These are phyloP conservation scores for Boeremia lycopersici DNA, from an alignment of 2,329 filamentous ascomycete genomes.

Conservation along the genomic window DNA sequence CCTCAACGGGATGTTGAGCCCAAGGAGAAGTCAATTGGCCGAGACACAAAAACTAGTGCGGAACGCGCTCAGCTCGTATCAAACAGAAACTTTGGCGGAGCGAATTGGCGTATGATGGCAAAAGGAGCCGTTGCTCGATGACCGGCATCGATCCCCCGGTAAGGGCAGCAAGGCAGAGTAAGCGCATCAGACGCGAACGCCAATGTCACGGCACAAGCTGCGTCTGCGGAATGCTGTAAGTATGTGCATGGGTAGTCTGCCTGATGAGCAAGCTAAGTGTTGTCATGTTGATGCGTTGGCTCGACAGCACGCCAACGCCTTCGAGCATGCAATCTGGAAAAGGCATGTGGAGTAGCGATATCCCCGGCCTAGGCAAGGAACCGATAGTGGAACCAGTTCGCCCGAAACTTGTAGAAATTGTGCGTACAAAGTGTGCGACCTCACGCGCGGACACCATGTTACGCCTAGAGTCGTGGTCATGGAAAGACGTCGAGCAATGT, in stretches of 20 bases:
- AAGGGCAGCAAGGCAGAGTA: conserved; percentile 47
- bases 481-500: conserved; percentile 33
- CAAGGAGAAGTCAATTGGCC: conserved; percentile 40
- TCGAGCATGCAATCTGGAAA: conserved; percentile 47
- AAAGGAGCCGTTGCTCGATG: conserved; percentile 34
- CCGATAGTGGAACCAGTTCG: conserved; percentile 28
- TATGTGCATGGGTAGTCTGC: conserved; percentile 49
- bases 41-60: conserved; percentile 32
- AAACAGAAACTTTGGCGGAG: conserved; percentile 36
- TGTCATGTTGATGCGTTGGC: conserved; percentile 51
- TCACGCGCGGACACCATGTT: conserved; percentile 22
- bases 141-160: conserved; percentile 34
- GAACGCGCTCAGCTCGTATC: conserved; percentile 36
- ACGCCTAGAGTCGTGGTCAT: conserved; percentile 23
- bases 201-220: conserved; percentile 42
- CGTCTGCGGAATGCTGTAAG: conserved; percentile 35
- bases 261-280: conserved; percentile 48
- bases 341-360: conserved; percentile 43
- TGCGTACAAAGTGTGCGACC: conserved; percentile 20
- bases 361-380: conserved; percentile 35
- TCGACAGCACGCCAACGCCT: conserved; percentile 49
- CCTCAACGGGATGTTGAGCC: conserved; percentile 33
- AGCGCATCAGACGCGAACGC: conserved; percentile 48
- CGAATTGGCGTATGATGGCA: conserved; percentile 42
- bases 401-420: conserved; percentile 18